A percentile compares a stretch with the other conserved stretches of the same genome.
Evolutionary conservation across 2,329 filamentous ascomycete genomes (phyloP).

Genomic region (Pyricularia sp.): DNA sequence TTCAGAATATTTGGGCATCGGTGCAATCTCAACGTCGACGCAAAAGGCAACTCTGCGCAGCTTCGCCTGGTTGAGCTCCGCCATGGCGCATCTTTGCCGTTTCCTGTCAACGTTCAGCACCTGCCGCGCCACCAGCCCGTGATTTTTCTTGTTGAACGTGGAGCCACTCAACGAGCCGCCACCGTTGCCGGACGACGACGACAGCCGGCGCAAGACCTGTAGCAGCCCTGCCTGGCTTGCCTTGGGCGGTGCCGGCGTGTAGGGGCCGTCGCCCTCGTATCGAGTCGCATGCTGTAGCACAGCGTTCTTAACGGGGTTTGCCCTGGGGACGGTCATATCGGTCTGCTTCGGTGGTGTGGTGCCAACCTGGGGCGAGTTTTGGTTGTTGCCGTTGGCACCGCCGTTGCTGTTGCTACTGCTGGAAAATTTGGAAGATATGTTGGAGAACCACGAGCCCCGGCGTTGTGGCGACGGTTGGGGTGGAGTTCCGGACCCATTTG

Average conservation of each 20-base stretch:
- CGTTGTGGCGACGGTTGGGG: slow-evolving; percentile 30
- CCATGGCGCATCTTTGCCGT: slow-evolving; percentile 69
- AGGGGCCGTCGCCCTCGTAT: slow-evolving; percentile 53
- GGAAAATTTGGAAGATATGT: slow-evolving; percentile 78
- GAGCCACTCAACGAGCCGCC: slow-evolving; percentile 27
- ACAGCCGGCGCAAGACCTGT: slow-evolving; percentile 73
- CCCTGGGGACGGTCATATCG: slow-evolving; percentile 38
- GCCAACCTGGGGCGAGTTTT: slow-evolving; percentile 24
- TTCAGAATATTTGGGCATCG: slow-evolving; percentile 69
- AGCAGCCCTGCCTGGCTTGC: slow-evolving; percentile 63
- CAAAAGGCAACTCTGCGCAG: slow-evolving; percentile 86
- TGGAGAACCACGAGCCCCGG: slow-evolving; percentile 86
- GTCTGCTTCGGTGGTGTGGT: slow-evolving; percentile 25
- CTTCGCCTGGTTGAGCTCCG: slow-evolving; percentile 72
- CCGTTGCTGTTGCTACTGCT: not conserved
- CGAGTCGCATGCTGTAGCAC: slow-evolving; percentile 48
- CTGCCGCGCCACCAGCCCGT: slow-evolving; percentile 66
- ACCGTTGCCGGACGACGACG: slow-evolving; percentile 47
- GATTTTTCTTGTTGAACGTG: slow-evolving; percentile 33
- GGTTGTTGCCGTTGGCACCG: slow-evolving; percentile 31
- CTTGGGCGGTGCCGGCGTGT: slow-evolving; percentile 67
- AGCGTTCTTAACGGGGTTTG: slow-evolving; percentile 44
- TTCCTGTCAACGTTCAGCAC: slow-evolving; percentile 78
- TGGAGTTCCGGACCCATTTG: slow-evolving; percentile 13
- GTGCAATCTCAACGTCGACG: slow-evolving; percentile 94